Conservation (phyloP, 768 basidiomycete species). For the Pluteus cervinus region DNA sequence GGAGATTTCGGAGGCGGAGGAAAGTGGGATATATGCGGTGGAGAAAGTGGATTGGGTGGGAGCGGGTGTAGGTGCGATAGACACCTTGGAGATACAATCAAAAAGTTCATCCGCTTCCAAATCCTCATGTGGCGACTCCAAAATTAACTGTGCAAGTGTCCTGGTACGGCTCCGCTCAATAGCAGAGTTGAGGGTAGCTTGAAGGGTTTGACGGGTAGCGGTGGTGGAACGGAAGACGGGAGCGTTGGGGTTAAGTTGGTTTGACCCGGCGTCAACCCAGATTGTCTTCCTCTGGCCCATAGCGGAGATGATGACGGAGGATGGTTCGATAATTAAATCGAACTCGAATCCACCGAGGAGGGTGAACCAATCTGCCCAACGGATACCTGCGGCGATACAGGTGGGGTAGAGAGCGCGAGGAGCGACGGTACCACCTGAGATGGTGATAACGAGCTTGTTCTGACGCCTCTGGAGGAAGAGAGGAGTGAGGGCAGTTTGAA, state of each 20-base stretch:
- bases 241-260: conserved; percentile 32
- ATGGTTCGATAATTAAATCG: conserved; percentile 25
- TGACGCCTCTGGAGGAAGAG: conserved; percentile 13
- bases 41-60: too few relatives aligned
- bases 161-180: conserved; percentile 16
- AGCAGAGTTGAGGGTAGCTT: conserved; percentile 14
- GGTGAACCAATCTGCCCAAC: conserved; percentile 31
- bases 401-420: conserved; percentile 29
- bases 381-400: conserved; percentile 25
- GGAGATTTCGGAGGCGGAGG: conserved; percentile 28
- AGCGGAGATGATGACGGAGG: conserved; percentile 21
- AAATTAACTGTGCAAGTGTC: conserved; percentile 28
- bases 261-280: conserved; percentile 67
- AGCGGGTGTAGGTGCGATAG: conserved; percentile 32
- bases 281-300: conserved; percentile 17
- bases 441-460: conserved; percentile 17
- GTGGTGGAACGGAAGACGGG: conserved; percentile 15
- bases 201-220: too few relatives aligned
- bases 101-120: conserved; percentile 29
- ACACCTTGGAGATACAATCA: conserved; percentile 25
- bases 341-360: conserved; percentile 28
- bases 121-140: conserved; percentile 28
- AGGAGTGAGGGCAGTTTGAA: conserved; percentile 24
- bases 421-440: conserved; percentile 21
- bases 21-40: conserved; percentile 48